Base-by-base conservation (phyloP, 2,329 filamentous ascomycete genomes). In the Bipolaris oryzae region DNA sequence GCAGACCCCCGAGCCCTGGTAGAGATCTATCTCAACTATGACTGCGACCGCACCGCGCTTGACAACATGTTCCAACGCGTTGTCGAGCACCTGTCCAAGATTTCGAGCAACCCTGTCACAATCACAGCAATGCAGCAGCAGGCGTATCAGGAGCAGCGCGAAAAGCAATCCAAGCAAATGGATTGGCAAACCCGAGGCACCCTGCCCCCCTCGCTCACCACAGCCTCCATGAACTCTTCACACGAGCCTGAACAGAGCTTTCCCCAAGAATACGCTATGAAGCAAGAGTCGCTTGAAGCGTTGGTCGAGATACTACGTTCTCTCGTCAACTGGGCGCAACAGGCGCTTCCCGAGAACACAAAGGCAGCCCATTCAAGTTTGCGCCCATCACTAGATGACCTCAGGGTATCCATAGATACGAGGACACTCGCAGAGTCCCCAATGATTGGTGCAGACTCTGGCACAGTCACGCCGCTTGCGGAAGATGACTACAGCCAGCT, bases 61-160 rank as follows among this genome's bases (percentile, higher is more conserved):
- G 94, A 98, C 78, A 99, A 99, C 76, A 95, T 98, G 76, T 99
- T 96, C 75, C 95, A 99, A 77, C 82, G 85, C 66, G 88, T 98
- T 51, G 93, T 99, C 47, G 96, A 99, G 74, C 92, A 98, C 76
- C 80, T 99, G 16, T 95, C 94, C 31, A 89, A 89, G 67, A 90
- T 96, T 67, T 91, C 92, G 1, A 95, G 90, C 50, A 84, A 88
- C 9, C 88, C 93, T 1, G 88, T 96, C 4, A 76, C 87, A 9
- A 86, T 96, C 37, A 92, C 87, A 2, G 81, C 89, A 1, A 77
- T 87, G 31, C 90, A 96, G 66, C 92, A 97, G 74, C 90, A 96
- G 70, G 86, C 88, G 34, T 98, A 94, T 64, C 89, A 94, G 71
- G 94, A 98, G 47, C 86, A 87, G 63, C 87, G 88, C 57, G 80